phyloP scores from a whole-genome alignment of 78 protist genomes.

The Emiliania huxleyi region DNA sequence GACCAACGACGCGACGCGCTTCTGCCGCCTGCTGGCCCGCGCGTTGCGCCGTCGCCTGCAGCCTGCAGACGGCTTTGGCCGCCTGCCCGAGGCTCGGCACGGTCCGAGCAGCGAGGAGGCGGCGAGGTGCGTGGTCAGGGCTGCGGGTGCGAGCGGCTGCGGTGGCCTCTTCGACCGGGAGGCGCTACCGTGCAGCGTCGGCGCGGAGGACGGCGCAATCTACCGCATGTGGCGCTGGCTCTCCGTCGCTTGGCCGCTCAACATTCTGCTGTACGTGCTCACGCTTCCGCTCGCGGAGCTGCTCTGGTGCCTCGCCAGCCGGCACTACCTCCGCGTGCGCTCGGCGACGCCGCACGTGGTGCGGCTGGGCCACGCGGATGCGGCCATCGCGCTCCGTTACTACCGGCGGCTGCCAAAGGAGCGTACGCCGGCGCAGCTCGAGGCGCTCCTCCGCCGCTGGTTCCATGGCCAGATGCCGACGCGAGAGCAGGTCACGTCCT shows the following conservation, averaged over 20 bases:
- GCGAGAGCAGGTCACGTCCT: background rate
- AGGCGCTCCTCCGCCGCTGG: background rate
- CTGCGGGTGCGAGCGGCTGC: no score
- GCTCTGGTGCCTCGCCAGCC: background rate
- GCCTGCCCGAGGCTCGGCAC: no score
- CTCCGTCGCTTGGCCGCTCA: background rate
- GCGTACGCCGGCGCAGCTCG: background rate
- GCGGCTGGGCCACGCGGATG: background rate
- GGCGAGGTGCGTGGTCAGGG: no score
- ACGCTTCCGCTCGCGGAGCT: background rate
- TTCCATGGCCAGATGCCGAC: background rate
- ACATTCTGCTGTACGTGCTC: background rate
- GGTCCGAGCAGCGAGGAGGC: no score
- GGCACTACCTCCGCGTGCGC: background rate
- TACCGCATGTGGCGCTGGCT: background rate
- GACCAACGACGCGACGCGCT: no score
- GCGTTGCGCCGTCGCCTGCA: no score
- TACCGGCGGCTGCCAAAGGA: background rate
- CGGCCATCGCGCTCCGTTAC: background rate
- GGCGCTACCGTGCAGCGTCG: background rate
- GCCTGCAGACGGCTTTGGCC: no score
- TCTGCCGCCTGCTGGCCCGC: no score
- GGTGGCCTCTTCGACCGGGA: background rate
- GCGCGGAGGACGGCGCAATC: background rate
- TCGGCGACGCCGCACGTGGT: background rate